phyloP scores from a whole-genome alignment of 495 filamentous ascomycete species.

The Polyplosphaeria fusca region DNA sequence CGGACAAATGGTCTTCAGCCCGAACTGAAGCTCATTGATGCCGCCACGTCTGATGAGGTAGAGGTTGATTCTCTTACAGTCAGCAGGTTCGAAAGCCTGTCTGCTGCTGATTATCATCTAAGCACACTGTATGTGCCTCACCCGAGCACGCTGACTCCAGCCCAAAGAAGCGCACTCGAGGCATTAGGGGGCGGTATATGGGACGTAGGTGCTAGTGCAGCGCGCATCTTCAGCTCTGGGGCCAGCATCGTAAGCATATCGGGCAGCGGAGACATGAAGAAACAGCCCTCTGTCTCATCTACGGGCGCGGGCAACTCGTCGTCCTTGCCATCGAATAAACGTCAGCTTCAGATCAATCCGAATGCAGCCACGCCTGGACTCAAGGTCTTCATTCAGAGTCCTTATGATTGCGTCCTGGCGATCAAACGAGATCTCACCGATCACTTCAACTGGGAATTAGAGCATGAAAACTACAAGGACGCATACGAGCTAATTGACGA shows the following conservation, averaged over 20 bases:
- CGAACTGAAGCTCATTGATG: slow-evolving; percentile 85
- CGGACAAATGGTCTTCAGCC: slow-evolving; percentile 75
- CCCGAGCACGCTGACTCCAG: slow-evolving; percentile 53
- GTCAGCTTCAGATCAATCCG: slow-evolving; percentile 34
- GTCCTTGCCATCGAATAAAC: slow-evolving; percentile 10
- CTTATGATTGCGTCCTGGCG: slow-evolving; percentile 88
- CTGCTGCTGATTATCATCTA: slow-evolving; percentile 91
- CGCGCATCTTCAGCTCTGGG: slow-evolving; percentile 78
- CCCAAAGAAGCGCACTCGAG: slow-evolving; percentile 67
- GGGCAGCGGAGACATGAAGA: slow-evolving; percentile 46
- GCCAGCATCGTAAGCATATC: slow-evolving; percentile 67
- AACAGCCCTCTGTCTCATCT: slow-evolving; percentile 46
- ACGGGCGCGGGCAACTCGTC: slow-evolving; percentile 44
- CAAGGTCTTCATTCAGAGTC: slow-evolving; percentile 94
- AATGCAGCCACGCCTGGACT: slow-evolving; percentile 59
- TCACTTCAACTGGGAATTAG: slow-evolving; percentile 78
- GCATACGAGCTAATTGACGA: slow-evolving; percentile 86
- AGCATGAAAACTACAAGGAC: slow-evolving; percentile 71
- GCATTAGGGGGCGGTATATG: slow-evolving; percentile 62
- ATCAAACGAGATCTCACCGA: slow-evolving; percentile 81
- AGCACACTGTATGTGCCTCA: slow-evolving; percentile 74
- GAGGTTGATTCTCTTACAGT: slow-evolving; percentile 77
- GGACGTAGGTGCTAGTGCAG: slow-evolving; percentile 81
- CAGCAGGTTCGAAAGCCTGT: slow-evolving; percentile 77
- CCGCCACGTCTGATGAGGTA: slow-evolving; percentile 71